Percentiles rank a stretch among this genome's conserved stretches.
Evolutionary conservation across 1,139 yeast genomes (phyloP).

Genomic region (Magnusiomyces magnusii): DNA sequence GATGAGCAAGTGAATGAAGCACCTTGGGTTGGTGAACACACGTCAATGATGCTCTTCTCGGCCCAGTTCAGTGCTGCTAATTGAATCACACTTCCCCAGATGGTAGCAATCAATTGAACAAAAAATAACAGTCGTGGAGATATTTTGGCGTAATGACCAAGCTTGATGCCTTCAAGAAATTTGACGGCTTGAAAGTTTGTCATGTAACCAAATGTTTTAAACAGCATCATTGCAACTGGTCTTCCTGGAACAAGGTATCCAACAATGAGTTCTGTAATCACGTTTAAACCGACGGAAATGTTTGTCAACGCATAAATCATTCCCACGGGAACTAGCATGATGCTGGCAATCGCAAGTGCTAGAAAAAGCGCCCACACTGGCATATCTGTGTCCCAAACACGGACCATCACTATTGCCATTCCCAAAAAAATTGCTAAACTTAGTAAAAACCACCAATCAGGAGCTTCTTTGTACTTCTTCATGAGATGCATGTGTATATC

Average conservation of each 20-base stretch:
- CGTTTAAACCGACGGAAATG: constrained; percentile 48
- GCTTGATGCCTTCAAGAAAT: constrained; percentile 50
- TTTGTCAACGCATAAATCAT: constrained; percentile 51
- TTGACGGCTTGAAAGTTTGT: constrained; percentile 52
- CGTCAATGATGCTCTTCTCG: constrained; percentile 37
- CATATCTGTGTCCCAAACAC: constrained; percentile 38
- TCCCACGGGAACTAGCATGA: constrained; percentile 51
- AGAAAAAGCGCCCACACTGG: constrained; percentile 49
- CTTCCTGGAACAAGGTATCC: constrained; percentile 60
- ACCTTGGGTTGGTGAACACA: constrained; percentile 43
- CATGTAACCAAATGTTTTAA: constrained; percentile 54
- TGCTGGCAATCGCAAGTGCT: constrained; percentile 44
- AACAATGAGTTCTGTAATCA: constrained; percentile 51
- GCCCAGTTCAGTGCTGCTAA: constrained; percentile 43
- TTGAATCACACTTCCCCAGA: constrained; percentile 34
- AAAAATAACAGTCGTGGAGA: constrained; percentile 55
- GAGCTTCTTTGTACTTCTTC: constrained; percentile 51
- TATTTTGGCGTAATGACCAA: constrained; percentile 55
- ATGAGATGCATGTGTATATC: constrained; percentile 61
- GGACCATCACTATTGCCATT: constrained; percentile 43
- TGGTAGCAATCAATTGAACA: constrained; percentile 40
- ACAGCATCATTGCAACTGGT: constrained; percentile 53
- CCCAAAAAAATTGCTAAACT: constrained; percentile 44
- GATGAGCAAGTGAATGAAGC: constrained; percentile 45
- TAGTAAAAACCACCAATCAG: constrained; percentile 57